Evolutionary conservation across 2,329 filamentous ascomycete species (phyloP), one percentile per base, ranked within the genome.

Genomic region (Apiospora koreana): DNA sequence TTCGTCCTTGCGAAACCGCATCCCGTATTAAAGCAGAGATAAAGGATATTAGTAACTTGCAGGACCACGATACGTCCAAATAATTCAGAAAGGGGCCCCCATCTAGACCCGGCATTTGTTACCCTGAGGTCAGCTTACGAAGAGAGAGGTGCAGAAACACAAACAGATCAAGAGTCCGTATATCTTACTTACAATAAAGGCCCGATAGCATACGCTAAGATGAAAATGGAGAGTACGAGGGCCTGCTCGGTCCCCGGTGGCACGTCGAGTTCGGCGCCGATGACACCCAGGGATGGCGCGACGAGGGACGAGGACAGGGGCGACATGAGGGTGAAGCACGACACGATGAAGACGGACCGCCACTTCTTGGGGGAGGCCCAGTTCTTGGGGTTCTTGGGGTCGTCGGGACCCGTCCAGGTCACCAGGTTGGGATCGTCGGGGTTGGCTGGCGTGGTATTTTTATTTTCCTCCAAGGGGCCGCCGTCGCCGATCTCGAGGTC

Each of bases 281-380:
- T 88, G 2, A 82, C 77, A 12, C 78, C 77, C 48, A 92, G 78
- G 6, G 81, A 83, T 0, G 86, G 86, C 0, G 87, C 86, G 16
- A 88, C 83, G 81, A 89, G 87, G 45, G 87, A 88, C 5, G 87
- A 89, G 1, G 87, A 86, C 9, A 90, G 82, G 0, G 88, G 87
- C 2, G 88, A 89, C 71, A 91, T 87, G 73, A 91, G 85, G 2
- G 88, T 89, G 76, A 90, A 90, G 67, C 83, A 79, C 4, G 86
- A 87, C 41, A 90, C 81, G 69, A 88, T 82, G 48, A 88, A 80
- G 2, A 87, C 85, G 25, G 85, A 85, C 1, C 80, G 79, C 89
- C 89, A 91, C 78, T 90, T 91, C 76, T 83, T 86, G 42, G 78
- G 80, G 41, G 79, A 80, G 0, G 82, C 71, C 89, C 89, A 92